Conservation (phyloP, 2,329 filamentous ascomycete species). For the Fulvia fulva region DNA sequence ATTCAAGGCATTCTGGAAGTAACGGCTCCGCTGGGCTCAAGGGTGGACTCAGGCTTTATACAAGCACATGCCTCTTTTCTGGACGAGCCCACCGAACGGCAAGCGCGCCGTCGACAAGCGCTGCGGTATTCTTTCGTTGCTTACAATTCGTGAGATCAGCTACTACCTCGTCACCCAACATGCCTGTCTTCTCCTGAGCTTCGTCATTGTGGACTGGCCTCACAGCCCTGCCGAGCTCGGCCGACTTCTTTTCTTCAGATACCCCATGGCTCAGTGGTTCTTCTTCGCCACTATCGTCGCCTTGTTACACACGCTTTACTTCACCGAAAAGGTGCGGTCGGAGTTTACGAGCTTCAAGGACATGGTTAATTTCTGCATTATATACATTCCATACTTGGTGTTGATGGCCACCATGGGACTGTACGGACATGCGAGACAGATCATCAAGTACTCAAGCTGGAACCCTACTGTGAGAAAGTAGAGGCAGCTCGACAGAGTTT, state of each 20-base stretch:
- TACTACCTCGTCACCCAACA: constrained; percentile 51
- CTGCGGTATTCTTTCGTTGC: constrained; percentile 44
- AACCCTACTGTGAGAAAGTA: constrained; percentile 43
- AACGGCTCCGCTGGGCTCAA: constrained; percentile 49
- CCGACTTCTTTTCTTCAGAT: constrained; percentile 46
- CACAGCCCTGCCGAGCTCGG: constrained; percentile 36
- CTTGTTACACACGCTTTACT: constrained; percentile 44
- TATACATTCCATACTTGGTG: constrained; percentile 44
- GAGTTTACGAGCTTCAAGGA: constrained; percentile 43
- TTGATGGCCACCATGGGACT: constrained; percentile 45
- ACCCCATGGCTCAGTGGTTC: constrained; percentile 47
- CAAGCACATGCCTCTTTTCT: constrained; percentile 41
- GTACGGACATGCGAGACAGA: constrained; percentile 46
- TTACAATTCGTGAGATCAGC: constrained; percentile 44
- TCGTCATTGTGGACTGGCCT: constrained; percentile 46
- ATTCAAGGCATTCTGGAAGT: constrained; percentile 46
- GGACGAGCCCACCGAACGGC: constrained; percentile 38
- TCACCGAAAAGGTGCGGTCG: constrained; percentile 44
- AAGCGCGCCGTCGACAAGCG: constrained; percentile 38
- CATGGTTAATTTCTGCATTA: constrained; percentile 42
- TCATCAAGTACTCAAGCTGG: constrained; percentile 46
- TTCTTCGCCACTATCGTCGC: constrained; percentile 37
- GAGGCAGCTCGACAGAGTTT: not conserved
- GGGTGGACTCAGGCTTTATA: constrained; percentile 49
- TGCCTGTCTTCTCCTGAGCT: constrained; percentile 44